Conservation (phyloP, 805 yeast genomes). For the Wickerhamiella qilinensis region DNA sequence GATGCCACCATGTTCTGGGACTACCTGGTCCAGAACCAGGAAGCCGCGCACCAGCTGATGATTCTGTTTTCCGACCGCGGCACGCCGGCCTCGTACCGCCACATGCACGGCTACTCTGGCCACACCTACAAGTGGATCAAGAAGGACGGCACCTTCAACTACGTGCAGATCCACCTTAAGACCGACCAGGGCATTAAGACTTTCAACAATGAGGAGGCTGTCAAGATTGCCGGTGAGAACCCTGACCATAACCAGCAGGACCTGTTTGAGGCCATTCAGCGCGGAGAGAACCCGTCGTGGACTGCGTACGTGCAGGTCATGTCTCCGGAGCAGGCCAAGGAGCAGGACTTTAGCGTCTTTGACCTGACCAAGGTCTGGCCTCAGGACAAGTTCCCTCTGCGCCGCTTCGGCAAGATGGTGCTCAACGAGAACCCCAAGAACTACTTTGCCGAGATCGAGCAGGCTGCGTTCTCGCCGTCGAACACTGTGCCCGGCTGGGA, state of each 20-base stretch:
- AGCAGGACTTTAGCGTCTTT: conserved; percentile 31
- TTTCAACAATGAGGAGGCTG: conserved; percentile 31
- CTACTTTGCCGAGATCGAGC: conserved; percentile 36
- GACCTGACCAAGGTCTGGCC: conserved; percentile 48
- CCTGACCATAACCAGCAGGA: conserved; percentile 36
- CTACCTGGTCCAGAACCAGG: conserved; percentile 38
- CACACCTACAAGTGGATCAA: conserved; percentile 46
- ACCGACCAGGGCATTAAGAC: conserved; percentile 37
- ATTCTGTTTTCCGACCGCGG: conserved; percentile 47
- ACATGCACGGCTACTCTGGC: conserved; percentile 49
- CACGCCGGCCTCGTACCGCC: conserved; percentile 36
- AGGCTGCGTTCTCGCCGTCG: conserved; percentile 53
- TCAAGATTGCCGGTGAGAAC: conserved; percentile 28
- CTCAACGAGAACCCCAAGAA: conserved; percentile 41
- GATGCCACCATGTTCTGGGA: conserved; percentile 46
- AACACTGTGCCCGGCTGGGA: conserved; percentile 63
- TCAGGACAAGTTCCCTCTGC: conserved; percentile 36
- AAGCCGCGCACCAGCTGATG: conserved; percentile 39
- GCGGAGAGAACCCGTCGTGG: conserved; percentile 36
- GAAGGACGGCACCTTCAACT: conserved; percentile 32
- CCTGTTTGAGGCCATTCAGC: conserved; percentile 30
- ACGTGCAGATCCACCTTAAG: conserved; percentile 39
- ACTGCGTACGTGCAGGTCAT: conserved; percentile 42
- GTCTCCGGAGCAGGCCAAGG: conserved; percentile 40
- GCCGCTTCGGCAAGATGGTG: conserved; percentile 38